phyloP scores from a whole-genome alignment of 148 eudicot species.

The Rhododendron molle region DNA sequence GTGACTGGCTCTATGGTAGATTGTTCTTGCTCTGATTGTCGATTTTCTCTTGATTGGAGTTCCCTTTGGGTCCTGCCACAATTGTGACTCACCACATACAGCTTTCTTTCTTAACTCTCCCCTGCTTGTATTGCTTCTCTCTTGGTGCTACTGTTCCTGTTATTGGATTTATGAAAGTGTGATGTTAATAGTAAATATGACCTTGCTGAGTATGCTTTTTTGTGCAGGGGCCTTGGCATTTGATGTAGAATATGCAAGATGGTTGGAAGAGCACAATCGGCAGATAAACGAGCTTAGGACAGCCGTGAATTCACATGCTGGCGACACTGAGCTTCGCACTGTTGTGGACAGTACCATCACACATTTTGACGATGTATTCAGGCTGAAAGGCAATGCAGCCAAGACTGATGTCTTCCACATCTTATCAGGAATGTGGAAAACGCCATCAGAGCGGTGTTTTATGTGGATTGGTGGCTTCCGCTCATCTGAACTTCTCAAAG shows the following conservation, averaged over 20 bases:
- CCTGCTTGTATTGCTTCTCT: background rate
- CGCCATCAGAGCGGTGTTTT: slow-evolving; percentile 95
- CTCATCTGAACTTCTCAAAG: slow-evolving; percentile 93
- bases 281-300: slow-evolving; percentile 68
- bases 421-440: slow-evolving; percentile 97
- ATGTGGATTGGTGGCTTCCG: slow-evolving; percentile 98
- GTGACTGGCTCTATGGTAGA: background rate
- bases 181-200: background rate
- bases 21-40: background rate
- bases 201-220: background rate
- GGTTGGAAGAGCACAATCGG: slow-evolving; percentile 83
- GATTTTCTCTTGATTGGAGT: background rate
- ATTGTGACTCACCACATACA: background rate
- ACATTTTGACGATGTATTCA: slow-evolving; percentile 73
- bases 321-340: slow-evolving; percentile 75
- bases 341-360: slow-evolving; percentile 58
- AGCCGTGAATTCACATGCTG: slow-evolving; percentile 84
- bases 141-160: background rate
- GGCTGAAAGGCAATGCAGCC: slow-evolving; percentile 79
- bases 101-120: background rate
- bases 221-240: slow-evolving; percentile 82
- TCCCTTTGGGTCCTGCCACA: background rate
- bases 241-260: slow-evolving; percentile 84
- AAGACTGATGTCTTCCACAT: slow-evolving; percentile 89
- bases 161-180: background rate